phyloP scores from a whole-genome alignment of 805 yeast genomes.

The Cyberlindnera subsufficiens region DNA sequence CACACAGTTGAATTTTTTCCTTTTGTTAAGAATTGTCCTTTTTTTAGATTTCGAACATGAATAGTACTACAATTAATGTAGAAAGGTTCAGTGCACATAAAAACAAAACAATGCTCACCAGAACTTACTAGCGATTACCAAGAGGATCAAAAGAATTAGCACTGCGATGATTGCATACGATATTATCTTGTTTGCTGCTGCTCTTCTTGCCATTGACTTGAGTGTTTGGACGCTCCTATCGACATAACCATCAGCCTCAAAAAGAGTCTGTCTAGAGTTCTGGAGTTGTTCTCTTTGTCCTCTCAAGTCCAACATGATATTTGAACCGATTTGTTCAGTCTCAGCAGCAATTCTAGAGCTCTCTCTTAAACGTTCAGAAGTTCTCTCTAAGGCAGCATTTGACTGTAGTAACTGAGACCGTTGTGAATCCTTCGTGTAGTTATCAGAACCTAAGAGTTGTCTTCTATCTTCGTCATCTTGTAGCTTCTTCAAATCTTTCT shows the following conservation, averaged over 20 bases:
- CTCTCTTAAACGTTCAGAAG: constrained; percentile 78
- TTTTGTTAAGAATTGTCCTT: neutral
- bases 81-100: neutral
- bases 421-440: constrained; percentile 46
- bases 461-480: constrained; percentile 69
- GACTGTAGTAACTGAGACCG: constrained; percentile 75
- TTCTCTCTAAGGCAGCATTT: constrained; percentile 74
- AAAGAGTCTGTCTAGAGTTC: constrained; percentile 78
- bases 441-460: constrained; percentile 58
- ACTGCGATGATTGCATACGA: constrained; percentile 91
- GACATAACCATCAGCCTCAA: constrained; percentile 89
- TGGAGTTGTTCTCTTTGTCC: constrained; percentile 90
- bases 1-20: constrained; percentile 24
- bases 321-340: constrained; percentile 88
- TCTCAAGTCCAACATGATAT: constrained; percentile 79
- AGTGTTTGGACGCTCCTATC: constrained; percentile 84
- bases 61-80: neutral
- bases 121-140: constrained; percentile 74
- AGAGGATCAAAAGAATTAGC: constrained; percentile 68
- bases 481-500: constrained; percentile 45
- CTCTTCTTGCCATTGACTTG: constrained; percentile 85
- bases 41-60: neutral
- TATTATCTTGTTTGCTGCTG: constrained; percentile 86
- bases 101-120: constrained; percentile 13
- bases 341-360: constrained; percentile 88